Conservation (phyloP, 495 filamentous ascomycete species). For the Aspergillus homomorphus region DNA sequence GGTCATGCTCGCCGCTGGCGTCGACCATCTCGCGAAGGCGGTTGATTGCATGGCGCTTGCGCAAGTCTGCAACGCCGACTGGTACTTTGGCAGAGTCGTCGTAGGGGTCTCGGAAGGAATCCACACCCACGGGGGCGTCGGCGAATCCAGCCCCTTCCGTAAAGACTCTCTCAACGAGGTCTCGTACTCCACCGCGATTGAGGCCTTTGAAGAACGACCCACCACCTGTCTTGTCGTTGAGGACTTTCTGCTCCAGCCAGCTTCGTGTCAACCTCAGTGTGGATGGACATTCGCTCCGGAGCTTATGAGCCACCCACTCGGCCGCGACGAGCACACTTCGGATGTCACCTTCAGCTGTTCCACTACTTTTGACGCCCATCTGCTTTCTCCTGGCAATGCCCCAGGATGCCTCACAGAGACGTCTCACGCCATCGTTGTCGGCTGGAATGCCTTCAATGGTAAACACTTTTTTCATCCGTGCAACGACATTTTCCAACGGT, state of each 20-base stretch:
- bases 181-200: slow-evolving; percentile 73
- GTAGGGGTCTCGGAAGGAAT: slow-evolving; percentile 35
- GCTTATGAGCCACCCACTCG: slow-evolving; percentile 87
- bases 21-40: slow-evolving; percentile 87
- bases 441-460: slow-evolving; percentile 78
- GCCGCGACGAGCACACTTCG: slow-evolving; percentile 89
- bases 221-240: slow-evolving; percentile 66
- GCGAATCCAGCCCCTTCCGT: slow-evolving; percentile 83
- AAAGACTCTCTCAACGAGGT: slow-evolving; percentile 83
- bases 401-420: slow-evolving; percentile 90
- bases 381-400: slow-evolving; percentile 69
- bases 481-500: slow-evolving; percentile 79
- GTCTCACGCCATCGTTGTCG: slow-evolving; percentile 82
- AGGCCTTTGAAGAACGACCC: slow-evolving; percentile 74
- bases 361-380: slow-evolving; percentile 42
- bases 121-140: slow-evolving; percentile 42
- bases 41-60: slow-evolving; percentile 72
- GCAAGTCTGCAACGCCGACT: slow-evolving; percentile 65
- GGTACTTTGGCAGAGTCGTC: slow-evolving; percentile 28
- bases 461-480: slow-evolving; percentile 77
- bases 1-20: slow-evolving; percentile 82
- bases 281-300: slow-evolving; percentile 51
- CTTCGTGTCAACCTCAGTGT: slow-evolving; percentile 61
- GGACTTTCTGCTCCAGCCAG: slow-evolving; percentile 80
- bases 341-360: slow-evolving; percentile 84